phyloP scores from a whole-genome alignment of 768 basidiomycete species.

The Symmetrospora coprosmae region DNA sequence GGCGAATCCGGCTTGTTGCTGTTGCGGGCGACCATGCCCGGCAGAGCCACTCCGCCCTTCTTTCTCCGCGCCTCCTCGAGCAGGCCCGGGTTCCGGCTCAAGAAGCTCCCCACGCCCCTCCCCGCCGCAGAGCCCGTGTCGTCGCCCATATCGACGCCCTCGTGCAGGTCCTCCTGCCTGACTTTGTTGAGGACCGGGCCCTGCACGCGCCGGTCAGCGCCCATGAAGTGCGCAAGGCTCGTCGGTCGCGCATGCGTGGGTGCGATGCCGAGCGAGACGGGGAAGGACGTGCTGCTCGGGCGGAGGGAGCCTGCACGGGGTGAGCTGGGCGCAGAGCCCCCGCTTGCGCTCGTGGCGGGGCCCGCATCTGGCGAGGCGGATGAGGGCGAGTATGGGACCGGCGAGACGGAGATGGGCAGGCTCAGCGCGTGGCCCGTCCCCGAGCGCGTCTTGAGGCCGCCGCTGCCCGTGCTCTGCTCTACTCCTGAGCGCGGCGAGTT shows the following conservation, averaged over 20 bases:
- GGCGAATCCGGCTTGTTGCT: too few species aligned
- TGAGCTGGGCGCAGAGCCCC: too few species aligned
- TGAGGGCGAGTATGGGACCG: background rate
- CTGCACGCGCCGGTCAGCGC: conserved; percentile 1
- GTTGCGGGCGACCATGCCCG: conserved; percentile 22
- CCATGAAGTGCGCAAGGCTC: conserved; percentile 23
- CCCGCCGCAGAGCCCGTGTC: background rate
- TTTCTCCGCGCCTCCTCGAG: background rate
- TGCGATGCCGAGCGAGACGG: conserved; percentile 16
- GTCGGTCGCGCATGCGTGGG: conserved; percentile 6
- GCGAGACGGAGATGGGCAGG: conserved; percentile 17
- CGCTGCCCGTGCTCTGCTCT: too few species aligned
- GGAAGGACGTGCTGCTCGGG: background rate
- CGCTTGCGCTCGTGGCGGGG: too few species aligned
- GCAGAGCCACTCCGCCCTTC: conserved; percentile 12
- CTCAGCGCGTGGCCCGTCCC: too few species aligned
- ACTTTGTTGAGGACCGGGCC: conserved; percentile 20
- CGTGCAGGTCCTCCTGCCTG: background rate
- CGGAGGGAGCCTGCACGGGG: conserved; percentile 1
- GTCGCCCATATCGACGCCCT: background rate
- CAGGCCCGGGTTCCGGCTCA: conserved; percentile 9
- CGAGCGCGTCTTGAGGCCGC: too few species aligned
- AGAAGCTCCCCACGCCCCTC: conserved; percentile 8
- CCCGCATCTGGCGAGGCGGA: background rate
- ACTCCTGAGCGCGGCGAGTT: too few species aligned